phyloP scores from a whole-genome alignment of 768 basidiomycete genomes.

The Kwoniella pini region DNA sequence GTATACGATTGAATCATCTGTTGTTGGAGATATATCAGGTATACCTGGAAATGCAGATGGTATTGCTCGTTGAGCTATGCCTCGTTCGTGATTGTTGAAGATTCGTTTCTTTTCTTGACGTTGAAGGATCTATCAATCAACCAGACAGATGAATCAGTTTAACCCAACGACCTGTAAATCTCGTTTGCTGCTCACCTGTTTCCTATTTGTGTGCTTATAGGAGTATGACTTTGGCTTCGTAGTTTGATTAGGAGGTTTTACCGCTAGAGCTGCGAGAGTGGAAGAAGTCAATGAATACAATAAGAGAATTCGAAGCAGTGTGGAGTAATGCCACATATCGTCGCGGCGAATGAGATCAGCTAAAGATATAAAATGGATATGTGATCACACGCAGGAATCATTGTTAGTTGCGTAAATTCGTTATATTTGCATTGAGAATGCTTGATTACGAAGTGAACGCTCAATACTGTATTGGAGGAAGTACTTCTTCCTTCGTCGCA shows the following conservation, averaged over 20 bases:
- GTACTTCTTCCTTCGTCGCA: too few species aligned
- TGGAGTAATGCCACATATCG: too few species aligned
- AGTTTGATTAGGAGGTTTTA: background rate
- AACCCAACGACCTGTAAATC: background rate
- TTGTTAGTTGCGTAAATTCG: too few species aligned
- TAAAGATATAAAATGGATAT: too few species aligned
- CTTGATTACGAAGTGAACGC: too few species aligned
- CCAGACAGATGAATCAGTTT: background rate
- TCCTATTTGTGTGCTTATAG: constrained; percentile 5
- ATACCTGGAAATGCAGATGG: constrained; percentile 3
- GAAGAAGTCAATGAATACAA: background rate
- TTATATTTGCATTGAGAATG: too few species aligned
- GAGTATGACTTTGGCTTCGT: background rate
- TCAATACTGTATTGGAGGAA: too few species aligned
- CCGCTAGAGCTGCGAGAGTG: background rate
- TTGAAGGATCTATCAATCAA: background rate
- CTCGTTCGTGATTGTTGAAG: background rate
- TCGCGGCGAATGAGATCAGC: too few species aligned
- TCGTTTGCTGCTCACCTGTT: background rate
- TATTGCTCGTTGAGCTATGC: background rate
- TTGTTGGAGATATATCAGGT: constrained; percentile 7
- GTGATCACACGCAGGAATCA: too few species aligned
- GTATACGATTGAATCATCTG: constrained; percentile 3
- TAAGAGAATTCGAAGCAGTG: background rate
- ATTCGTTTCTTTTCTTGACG: background rate